Percentiles rank a stretch among this genome's conserved stretches.
phyloP scores from a whole-genome alignment of 2,329 filamentous ascomycete species.

The Verticillium dahliae region DNA sequence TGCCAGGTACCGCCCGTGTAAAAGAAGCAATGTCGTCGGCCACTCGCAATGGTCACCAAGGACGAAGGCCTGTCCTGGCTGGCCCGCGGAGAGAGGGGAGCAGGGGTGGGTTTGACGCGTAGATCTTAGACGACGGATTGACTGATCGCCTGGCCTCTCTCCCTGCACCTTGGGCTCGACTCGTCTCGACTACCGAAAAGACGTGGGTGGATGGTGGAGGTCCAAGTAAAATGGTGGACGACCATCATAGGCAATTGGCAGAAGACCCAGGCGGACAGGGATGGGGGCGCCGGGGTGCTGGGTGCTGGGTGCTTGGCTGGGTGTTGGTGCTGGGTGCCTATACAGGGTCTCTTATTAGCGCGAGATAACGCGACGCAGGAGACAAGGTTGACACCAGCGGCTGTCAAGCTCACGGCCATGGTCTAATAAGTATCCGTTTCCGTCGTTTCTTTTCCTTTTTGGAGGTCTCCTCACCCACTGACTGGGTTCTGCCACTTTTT shows the following conservation, averaged over 20 bases:
- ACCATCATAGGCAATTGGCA: neutral
- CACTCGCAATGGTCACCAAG: neutral
- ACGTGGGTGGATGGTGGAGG: neutral
- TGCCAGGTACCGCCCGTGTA: neutral
- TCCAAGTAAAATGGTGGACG: neutral
- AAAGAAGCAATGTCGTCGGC: neutral
- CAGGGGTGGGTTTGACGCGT: neutral
- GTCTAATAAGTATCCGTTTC: neutral
- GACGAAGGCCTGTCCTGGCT: neutral
- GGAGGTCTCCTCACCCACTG: neutral
- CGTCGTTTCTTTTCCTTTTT: neutral
- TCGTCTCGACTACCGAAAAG: neutral
- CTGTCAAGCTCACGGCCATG: neutral
- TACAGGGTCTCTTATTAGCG: neutral
- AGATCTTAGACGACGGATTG: neutral
- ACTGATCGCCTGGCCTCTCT: neutral
- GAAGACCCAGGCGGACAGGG: neutral
- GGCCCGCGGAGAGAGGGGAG: neutral
- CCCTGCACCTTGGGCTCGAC: neutral
- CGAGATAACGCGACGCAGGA: neutral
- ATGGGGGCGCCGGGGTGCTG: neutral
- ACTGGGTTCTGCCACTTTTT: too few relatives aligned
- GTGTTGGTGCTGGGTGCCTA: too few relatives aligned
- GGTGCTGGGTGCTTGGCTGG: too few relatives aligned
- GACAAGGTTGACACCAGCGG: neutral